Evolutionary conservation across 148 eudicot species (phyloP), one percentile per base, ranked within the genome.

Genomic region (Gaultheria prostrata): DNA sequence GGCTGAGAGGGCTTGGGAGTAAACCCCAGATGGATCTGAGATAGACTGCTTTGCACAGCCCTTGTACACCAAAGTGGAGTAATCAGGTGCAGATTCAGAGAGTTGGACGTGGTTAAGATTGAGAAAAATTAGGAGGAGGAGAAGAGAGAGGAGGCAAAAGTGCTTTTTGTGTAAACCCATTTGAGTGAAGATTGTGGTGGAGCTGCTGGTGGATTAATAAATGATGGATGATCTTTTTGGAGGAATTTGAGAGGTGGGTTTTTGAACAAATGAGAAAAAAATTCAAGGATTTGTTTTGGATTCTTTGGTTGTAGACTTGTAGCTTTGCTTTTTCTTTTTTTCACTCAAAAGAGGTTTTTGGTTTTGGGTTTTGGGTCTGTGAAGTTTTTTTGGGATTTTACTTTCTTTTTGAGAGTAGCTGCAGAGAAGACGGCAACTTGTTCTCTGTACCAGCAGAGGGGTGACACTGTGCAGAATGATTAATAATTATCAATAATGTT

Each of bases 41-140:
- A 97, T 74, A 15, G 87, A 65, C 80, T 93, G 96, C 82, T 92
- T 94, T n/a, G 98, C 89, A 83, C 99, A 97, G 1, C 99, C 99
- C 82, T 90, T 94, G 96, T 97, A 97, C 5, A 94, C 93, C 75
- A 97, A 71, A 18, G 85, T 83, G 0, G 92, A 82, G 90, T 86
- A 89, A n/a, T 90, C 95, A n/a, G 89, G 82, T 80, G 84, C 91
- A 49, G 94, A 90, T 84, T 85, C 69, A 81, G 92, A 78, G 4
- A 61, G 39, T 17, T 75, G 82, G 33, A 83, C 59, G 81, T 20
- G 84, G 1, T 71, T n/a, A 15, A 86, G 59, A 67, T 67, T 78
- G 56, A 80, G 18, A 1, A 85, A 46, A 65, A 90, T 39, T 65
- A 86, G 12, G 4, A 86, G 79, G 17, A 75, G 73, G 63, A 67